A percentile compares a stretch with the other conserved stretches of the same genome.
Conservation (phyloP, 441 rosid species). For the Theobroma grandiflorum region DNA sequence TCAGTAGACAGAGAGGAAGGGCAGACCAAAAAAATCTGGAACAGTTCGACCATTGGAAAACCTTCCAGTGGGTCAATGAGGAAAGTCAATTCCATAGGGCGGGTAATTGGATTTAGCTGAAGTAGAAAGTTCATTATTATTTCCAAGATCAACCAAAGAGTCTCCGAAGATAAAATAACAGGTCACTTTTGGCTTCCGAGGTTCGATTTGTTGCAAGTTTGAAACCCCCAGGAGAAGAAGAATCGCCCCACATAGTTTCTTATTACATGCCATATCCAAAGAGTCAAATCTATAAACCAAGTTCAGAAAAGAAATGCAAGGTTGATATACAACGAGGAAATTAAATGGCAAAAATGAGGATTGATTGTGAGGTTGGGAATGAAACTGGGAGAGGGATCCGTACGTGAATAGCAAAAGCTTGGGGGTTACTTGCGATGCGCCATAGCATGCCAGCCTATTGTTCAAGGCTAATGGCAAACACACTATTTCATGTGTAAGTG, state of each 20-base stretch:
- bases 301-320: neutral
- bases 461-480: no score
- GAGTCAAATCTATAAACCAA: neutral
- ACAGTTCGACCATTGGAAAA: constrained; percentile 45
- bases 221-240: neutral
- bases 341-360: neutral
- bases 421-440: no score
- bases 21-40: constrained; percentile 39
- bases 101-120: constrained; percentile 34
- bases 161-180: constrained; percentile 59
- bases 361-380: neutral
- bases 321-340: neutral
- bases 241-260: neutral
- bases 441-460: no score
- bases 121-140: constrained; percentile 44
- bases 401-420: no score
- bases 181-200: constrained; percentile 37
- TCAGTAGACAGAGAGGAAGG: neutral
- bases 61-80: constrained; percentile 43
- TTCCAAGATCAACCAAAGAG: constrained; percentile 47
- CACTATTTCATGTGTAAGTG: no score
- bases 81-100: constrained; percentile 49
- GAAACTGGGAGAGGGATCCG: neutral
- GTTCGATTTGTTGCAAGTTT: neutral
- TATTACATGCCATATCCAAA: constrained; percentile 15